Evolutionary conservation across 768 basidiomycete genomes (phyloP).

Genomic region (Neoboletus brunneissimus): DNA sequence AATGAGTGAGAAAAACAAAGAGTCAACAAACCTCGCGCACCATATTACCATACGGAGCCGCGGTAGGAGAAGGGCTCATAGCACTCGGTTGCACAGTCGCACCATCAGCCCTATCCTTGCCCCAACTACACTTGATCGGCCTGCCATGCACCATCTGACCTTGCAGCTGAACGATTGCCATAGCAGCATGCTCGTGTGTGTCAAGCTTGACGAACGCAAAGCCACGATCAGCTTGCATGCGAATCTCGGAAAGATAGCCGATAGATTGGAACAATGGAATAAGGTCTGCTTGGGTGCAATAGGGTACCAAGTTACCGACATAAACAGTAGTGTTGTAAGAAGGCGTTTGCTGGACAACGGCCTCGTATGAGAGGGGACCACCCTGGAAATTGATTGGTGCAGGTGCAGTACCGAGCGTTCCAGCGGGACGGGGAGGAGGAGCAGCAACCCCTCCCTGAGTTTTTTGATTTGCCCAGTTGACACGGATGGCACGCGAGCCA

Average conservation of each 20-base stretch:
- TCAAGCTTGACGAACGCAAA: constrained; percentile 99
- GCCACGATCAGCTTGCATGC: constrained; percentile 98
- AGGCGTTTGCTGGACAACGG: constrained; percentile 91
- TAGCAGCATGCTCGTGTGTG: constrained; percentile 96
- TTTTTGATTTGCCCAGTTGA: constrained; percentile 99
- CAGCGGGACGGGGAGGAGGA: constrained; percentile 41
- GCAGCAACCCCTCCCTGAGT: constrained; percentile 60
- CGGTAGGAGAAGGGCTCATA: constrained; percentile 59
- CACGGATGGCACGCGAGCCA: constrained; percentile 95
- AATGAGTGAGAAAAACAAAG: neutral
- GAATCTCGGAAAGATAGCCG: constrained; percentile 97
- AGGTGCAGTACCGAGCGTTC: constrained; percentile 61
- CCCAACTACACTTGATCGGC: constrained; percentile 99
- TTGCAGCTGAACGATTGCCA: constrained; percentile 96
- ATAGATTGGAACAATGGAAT: constrained; percentile 98
- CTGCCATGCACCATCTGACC: constrained; percentile 97
- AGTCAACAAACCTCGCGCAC: constrained; percentile 35
- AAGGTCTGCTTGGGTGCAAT: constrained; percentile 95
- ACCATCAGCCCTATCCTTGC: constrained; percentile 87
- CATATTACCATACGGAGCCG: constrained; percentile 76
- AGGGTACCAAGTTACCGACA: constrained; percentile 97
- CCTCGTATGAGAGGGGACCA: constrained; percentile 86
- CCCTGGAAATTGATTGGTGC: constrained; percentile 91
- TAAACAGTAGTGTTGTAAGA: constrained; percentile 96
- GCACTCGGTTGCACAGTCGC: constrained; percentile 48